phyloP scores from a whole-genome alignment of 257 asterid species.

The Plectranthus barbatus region DNA sequence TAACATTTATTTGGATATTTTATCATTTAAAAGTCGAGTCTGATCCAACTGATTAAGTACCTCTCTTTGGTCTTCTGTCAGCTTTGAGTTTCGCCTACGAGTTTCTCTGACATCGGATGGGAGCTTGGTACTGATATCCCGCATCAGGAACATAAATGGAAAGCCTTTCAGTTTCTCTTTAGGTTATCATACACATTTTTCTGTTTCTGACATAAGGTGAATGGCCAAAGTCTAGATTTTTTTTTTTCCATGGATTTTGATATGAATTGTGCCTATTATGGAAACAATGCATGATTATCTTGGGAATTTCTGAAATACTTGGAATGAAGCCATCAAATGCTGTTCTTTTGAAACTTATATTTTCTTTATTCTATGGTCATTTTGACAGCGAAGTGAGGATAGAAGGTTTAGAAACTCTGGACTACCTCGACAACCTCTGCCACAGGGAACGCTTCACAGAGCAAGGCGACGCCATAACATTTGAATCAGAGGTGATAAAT shows the following conservation, averaged over 20 bases:
- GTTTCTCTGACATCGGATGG: constrained; percentile 73
- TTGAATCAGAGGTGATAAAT: constrained; percentile 81
- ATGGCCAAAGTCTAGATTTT: background rate
- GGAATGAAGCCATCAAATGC: no score
- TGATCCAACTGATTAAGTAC: background rate
- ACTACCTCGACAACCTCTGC: constrained; percentile 79
- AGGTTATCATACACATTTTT: constrained; percentile 72
- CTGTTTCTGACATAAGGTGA: constrained; percentile 91
- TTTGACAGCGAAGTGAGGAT: constrained; percentile 74
- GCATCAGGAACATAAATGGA: constrained; percentile 74
- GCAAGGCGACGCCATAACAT: constrained; percentile 92
- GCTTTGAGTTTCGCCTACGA: constrained; percentile 82
- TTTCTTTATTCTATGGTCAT: background rate
- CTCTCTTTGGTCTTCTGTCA: constrained; percentile 14
- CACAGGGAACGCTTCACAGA: constrained; percentile 79
- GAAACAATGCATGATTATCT: background rate
- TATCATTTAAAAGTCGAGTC: no score
- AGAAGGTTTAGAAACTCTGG: constrained; percentile 91
- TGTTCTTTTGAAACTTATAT: background rate
- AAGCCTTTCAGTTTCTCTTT: constrained; percentile 89
- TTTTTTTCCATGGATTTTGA: background rate
- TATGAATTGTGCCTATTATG: background rate
- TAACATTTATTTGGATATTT: background rate
- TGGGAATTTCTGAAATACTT: no score
- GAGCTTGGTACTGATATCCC: constrained; percentile 70